Conservation (phyloP, 2,329 filamentous ascomycete species). For the Orbilia quercus region DNA sequence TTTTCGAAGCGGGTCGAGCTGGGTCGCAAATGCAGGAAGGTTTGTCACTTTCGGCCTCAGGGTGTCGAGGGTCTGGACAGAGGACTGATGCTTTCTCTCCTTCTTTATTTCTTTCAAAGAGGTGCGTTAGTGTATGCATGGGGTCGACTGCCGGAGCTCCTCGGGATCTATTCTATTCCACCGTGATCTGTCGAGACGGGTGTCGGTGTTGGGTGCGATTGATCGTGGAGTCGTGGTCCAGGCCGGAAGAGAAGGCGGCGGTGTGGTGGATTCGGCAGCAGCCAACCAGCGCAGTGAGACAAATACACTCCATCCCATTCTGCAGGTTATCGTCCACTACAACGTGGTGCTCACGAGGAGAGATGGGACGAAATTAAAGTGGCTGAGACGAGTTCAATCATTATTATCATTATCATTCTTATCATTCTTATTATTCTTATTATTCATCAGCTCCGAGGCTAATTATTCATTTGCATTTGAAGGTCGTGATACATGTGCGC, state of each 20-base stretch:
- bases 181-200: constrained; percentile 8
- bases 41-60: constrained; percentile 16
- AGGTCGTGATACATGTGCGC: no score
- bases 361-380: constrained; percentile 54
- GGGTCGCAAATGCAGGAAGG: constrained; percentile 36
- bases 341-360: constrained; percentile 34
- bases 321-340: neutral
- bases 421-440: constrained; percentile 6
- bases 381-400: constrained; percentile 4
- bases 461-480: no score
- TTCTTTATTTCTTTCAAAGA: no score
- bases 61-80: no score
- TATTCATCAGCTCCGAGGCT: no score
- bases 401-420: no score
- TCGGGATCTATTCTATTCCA: constrained; percentile 8
- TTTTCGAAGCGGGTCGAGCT: constrained; percentile 30
- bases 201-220: neutral
- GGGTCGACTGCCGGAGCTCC: constrained; percentile 42
- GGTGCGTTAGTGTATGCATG: constrained; percentile 18
- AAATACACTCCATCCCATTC: neutral
- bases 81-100: no score
- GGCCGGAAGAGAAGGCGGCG: neutral
- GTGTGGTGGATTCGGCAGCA: constrained; percentile 13
- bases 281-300: neutral
- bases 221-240: neutral